Conservation (phyloP, 257 asterid species). For the Buddleja alternifolia region DNA sequence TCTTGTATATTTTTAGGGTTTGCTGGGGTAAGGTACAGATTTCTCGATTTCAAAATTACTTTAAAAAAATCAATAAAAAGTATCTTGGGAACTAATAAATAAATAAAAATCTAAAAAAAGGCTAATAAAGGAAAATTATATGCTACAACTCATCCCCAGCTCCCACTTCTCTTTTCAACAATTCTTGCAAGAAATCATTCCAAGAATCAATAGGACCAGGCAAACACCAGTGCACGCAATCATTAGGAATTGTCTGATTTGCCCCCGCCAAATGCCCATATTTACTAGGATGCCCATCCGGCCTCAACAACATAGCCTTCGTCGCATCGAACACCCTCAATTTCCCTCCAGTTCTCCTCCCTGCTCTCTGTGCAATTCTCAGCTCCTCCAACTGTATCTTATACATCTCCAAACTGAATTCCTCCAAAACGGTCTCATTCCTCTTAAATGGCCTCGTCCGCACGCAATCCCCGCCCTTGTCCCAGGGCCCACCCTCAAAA, state of each 20-base stretch:
- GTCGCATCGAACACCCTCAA: constrained; percentile 60
- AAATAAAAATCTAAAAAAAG: not conserved
- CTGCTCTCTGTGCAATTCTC: constrained; percentile 39
- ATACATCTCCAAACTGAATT: constrained; percentile 37
- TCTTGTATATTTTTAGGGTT: too few relatives aligned
- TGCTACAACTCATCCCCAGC: not conserved
- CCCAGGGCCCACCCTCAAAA: constrained; percentile 60
- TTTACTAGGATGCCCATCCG: constrained; percentile 72
- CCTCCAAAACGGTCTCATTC: constrained; percentile 41
- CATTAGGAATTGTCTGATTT: constrained; percentile 40
- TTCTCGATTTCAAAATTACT: too few relatives aligned
- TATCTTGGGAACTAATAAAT: too few relatives aligned
- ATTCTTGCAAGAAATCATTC: constrained; percentile 53
- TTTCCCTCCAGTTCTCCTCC: constrained; percentile 36
- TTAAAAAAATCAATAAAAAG: too few relatives aligned
- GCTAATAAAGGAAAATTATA: not conserved
- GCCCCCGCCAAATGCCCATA: constrained; percentile 58
- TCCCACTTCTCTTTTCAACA: constrained; percentile 44
- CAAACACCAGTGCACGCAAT: constrained; percentile 74
- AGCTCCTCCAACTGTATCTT: constrained; percentile 51
- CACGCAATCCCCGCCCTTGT: constrained; percentile 58
- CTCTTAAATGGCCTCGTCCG: constrained; percentile 52
- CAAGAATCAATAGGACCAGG: constrained; percentile 70
- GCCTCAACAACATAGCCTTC: constrained; percentile 51
- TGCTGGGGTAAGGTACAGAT: too few relatives aligned